Evolutionary conservation across 2,329 filamentous ascomycete species (phyloP).

Genomic region (Ophiostoma ips): DNA sequence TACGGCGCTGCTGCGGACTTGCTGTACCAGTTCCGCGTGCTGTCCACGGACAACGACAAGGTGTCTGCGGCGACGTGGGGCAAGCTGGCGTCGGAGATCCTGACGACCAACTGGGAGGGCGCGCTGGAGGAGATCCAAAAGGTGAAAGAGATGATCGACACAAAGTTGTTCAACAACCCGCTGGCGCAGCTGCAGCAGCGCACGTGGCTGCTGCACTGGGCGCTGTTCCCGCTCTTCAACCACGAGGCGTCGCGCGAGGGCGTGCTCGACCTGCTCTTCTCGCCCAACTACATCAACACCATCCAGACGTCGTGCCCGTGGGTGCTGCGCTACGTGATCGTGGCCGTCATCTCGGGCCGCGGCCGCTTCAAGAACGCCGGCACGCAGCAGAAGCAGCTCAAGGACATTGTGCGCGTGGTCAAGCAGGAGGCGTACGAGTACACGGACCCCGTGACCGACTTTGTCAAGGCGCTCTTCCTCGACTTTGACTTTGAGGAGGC

Average conservation of each 20-base stretch:
- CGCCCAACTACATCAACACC: slow-evolving; percentile 94
- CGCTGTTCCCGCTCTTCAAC: slow-evolving; percentile 98
- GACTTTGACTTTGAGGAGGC: slow-evolving; percentile 96
- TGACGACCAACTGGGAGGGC: slow-evolving; percentile 88
- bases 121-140: slow-evolving; percentile 84
- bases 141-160: slow-evolving; percentile 85
- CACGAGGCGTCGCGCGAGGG: slow-evolving; percentile 79
- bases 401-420: slow-evolving; percentile 90
- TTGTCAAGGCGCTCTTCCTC: slow-evolving; percentile 90
- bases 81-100: slow-evolving; percentile 90
- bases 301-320: slow-evolving; percentile 97
- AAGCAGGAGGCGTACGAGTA: slow-evolving; percentile 98
- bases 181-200: slow-evolving; percentile 91
- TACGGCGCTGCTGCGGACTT: slow-evolving; percentile 83
- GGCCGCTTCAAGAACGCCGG: slow-evolving; percentile 66
- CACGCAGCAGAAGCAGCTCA: slow-evolving; percentile 93
- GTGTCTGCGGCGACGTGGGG: slow-evolving; percentile 93
- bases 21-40: slow-evolving; percentile 93
- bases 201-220: slow-evolving; percentile 96
- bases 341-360: slow-evolving; percentile 88
- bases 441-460: slow-evolving; percentile 87
- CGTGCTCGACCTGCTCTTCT: slow-evolving; percentile 94
- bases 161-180: slow-evolving; percentile 89
- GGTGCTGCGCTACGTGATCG: slow-evolving; percentile 87
- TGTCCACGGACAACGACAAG: slow-evolving; percentile 98